Evolutionary conservation across 495 filamentous ascomycete genomes (phyloP).

Genomic region (Lentithecium fluviatile): DNA sequence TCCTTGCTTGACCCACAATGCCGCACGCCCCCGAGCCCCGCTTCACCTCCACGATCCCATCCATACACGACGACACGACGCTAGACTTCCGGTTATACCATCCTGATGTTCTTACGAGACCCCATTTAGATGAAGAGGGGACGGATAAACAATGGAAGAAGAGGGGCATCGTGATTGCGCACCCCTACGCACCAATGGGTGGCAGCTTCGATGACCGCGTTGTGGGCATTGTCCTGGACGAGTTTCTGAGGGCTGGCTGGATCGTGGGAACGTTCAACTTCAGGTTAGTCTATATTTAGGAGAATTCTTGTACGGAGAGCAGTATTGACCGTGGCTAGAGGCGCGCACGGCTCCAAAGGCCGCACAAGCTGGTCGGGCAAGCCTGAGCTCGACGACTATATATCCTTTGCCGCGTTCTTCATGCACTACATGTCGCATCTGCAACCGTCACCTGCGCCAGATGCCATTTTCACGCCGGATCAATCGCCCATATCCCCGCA

Average conservation of each 20-base stretch:
- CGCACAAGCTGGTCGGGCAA: conserved; percentile 82
- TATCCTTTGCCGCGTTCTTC: conserved; percentile 74
- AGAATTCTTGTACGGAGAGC: not conserved
- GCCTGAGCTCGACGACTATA: conserved; percentile 77
- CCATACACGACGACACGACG: conserved; percentile 69
- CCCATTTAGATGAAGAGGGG: not conserved
- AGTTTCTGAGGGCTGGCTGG: conserved; percentile 65
- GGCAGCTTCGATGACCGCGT: conserved; percentile 82
- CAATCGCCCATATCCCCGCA: conserved; percentile 3
- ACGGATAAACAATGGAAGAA: conserved; percentile 33
- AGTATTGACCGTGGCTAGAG: conserved; percentile 51
- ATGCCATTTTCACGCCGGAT: conserved; percentile 12
- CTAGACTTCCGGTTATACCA: conserved; percentile 84
- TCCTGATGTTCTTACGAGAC: conserved; percentile 45
- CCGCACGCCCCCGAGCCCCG: conserved; percentile 47
- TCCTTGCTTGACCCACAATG: conserved; percentile 27
- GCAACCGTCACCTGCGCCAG: conserved; percentile 3
- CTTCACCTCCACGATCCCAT: conserved; percentile 77
- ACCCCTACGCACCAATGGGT: conserved; percentile 86
- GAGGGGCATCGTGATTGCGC: conserved; percentile 73
- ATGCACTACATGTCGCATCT: conserved; percentile 62
- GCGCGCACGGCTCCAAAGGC: conserved; percentile 71
- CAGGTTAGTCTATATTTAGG: conserved; percentile 53
- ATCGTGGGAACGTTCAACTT: conserved; percentile 92
- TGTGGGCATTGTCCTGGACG: conserved; percentile 60